Base-by-base conservation (phyloP, 2,329 filamentous ascomycete genomes). In the Talaromyces sp. region DNA sequence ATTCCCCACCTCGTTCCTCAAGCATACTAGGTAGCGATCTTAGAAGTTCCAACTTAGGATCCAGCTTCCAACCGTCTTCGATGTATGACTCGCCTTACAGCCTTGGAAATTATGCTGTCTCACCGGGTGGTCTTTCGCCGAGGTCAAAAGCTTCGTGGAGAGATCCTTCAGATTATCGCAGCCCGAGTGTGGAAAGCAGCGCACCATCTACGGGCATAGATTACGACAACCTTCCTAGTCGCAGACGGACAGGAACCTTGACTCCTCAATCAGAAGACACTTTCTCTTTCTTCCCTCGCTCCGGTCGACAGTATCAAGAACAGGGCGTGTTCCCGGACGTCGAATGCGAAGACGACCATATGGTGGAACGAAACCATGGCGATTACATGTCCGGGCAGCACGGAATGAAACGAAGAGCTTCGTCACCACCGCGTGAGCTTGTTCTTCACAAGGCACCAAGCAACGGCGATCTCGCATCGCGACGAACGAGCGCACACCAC, bases 371-470 rank as follows among this genome's bases (percentile, higher is more conserved):
- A 6, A 29, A n/a, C 7, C 56, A 59, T 27, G 36, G 36, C 22
- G 56, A 59, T 45, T 59, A 59, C 25, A 29, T 72, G 61, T 78
- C 80, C 27, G 83, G 81, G 70, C 81, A 83, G 63, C 67, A 68
- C 27, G 86, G 87, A 58, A 84, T 85, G 70, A 90, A 90, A 75
- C 82, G 88, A 72, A 83, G 87, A 65, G 88, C 88, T 67, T 88
- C 86, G 15, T 88, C 86, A 63, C 86, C 88, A 22, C 87, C 87
- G 45, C 81, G 83, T 65, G 86, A 88, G 70, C 81, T 74, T 34
- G 67, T 71, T 10, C 68, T 79, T 65, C 76, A 76, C 61, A 66
- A 75, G 22, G 67, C 74, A 40, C 76, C 74, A 17, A 78, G 79
- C 69, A 82, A 80, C 64, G 77, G 78, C n/a, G 85, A 87, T 70